phyloP scores from a whole-genome alignment of 108 stramenopile species.

The Cyclotella kingstonii region DNA sequence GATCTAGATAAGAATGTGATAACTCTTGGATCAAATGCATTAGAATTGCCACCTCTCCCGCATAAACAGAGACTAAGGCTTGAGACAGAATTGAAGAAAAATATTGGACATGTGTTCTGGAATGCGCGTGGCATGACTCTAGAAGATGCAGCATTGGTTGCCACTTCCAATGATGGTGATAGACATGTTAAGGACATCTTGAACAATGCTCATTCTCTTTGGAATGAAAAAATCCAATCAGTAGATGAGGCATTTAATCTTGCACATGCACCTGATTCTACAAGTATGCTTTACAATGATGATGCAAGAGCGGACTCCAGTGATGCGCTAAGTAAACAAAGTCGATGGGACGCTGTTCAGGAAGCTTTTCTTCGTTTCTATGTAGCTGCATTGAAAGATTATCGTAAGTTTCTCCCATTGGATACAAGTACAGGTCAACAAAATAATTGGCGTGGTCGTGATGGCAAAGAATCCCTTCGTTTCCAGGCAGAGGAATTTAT shows the following conservation, averaged over 20 bases:
- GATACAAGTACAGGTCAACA: constrained; percentile 9
- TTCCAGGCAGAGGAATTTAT: constrained; percentile 63
- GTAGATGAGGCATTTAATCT: constrained; percentile 85
- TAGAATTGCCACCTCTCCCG: constrained; percentile 68
- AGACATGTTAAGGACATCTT: constrained; percentile 14
- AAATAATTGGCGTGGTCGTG: constrained; percentile 29
- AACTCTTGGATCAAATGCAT: constrained; percentile 57
- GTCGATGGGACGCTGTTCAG: constrained; percentile 81
- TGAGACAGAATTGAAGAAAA: constrained; percentile 47
- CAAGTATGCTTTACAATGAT: constrained; percentile 33
- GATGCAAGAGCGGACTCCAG: constrained; percentile 9
- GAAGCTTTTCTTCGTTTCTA: constrained; percentile 89
- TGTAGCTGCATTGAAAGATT: constrained; percentile 67
- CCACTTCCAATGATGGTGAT: constrained; percentile 27
- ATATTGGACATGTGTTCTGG: constrained; percentile 83
- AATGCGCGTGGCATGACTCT: constrained; percentile 62
- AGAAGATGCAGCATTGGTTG: constrained; percentile 30
- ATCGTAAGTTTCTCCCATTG: constrained; percentile 64
- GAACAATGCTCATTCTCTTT: constrained; percentile 37
- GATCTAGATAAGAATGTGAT: constrained; percentile 84
- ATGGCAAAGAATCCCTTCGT: constrained; percentile 6
- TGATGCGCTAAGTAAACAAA: constrained; percentile 47
- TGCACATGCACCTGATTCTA: constrained; percentile 69
- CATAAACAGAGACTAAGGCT: constrained; percentile 74
- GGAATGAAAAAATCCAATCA: constrained; percentile 70